phyloP scores from a whole-genome alignment of 148 eudicot genomes.

The Rhododendron henanense region DNA sequence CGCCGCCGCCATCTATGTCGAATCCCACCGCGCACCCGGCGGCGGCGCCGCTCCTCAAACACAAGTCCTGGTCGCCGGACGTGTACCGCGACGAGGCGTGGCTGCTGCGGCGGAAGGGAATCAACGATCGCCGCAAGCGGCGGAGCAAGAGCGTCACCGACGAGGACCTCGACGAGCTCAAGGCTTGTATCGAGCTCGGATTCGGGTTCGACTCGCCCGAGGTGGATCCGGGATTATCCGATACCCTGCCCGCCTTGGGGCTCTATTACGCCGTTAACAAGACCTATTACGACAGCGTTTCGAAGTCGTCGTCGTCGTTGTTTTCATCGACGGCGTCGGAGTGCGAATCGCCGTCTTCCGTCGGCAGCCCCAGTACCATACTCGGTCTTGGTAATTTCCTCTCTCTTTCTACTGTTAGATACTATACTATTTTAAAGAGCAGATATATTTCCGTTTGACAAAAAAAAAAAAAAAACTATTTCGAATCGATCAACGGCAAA shows the following conservation, averaged over 20 bases:
- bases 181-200: constrained; percentile 70
- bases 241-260: constrained; percentile 71
- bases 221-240: constrained; percentile 39
- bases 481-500: background rate
- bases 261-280: constrained; percentile 62
- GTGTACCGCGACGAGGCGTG: constrained; percentile 60
- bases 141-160: constrained; percentile 74
- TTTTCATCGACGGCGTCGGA: constrained; percentile 31
- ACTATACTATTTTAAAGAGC: no score
- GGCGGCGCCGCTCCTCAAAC: constrained; percentile 37
- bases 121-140: constrained; percentile 20
- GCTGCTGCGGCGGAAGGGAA: constrained; percentile 40
- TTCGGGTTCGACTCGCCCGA: constrained; percentile 72
- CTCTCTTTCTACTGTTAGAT: background rate
- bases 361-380: constrained; percentile 54
- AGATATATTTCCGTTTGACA: no score
- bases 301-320: constrained; percentile 31
- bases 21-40: background rate
- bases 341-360: constrained; percentile 36
- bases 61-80: constrained; percentile 82
- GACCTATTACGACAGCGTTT: constrained; percentile 45
- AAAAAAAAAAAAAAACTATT: background rate
- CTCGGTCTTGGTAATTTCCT: constrained; percentile 47
- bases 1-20: constrained; percentile 11
- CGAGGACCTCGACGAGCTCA: constrained; percentile 74